Evolutionary conservation across 306 rosid genomes (phyloP).

Genomic region (Begonia peltatifolia): DNA sequence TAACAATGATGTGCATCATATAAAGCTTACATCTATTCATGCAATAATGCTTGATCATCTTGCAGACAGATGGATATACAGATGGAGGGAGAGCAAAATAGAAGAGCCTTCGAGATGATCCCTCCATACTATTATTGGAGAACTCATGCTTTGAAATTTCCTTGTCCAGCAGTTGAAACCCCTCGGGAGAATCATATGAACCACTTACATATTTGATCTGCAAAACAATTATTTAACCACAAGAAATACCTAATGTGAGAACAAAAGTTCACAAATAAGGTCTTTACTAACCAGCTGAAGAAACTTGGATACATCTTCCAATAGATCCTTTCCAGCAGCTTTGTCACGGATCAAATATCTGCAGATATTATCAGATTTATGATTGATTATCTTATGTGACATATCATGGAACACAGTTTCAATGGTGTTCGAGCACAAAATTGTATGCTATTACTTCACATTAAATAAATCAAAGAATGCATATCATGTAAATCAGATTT

Average conservation of each 20-base stretch:
- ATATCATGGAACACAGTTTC: too few species aligned
- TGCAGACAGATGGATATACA: slow-evolving; percentile 87
- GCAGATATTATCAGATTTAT: slow-evolving; percentile 23
- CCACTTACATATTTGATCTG: slow-evolving; percentile 87
- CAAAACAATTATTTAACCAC: slow-evolving; percentile 7
- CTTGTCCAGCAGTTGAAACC: slow-evolving; percentile 64
- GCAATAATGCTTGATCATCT: slow-evolving; percentile 72
- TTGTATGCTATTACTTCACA: too few species aligned
- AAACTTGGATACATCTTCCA: slow-evolving; percentile 41
- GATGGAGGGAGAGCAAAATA: slow-evolving; percentile 95
- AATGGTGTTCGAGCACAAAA: too few species aligned
- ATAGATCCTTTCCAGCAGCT: slow-evolving; percentile 32
- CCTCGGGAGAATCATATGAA: slow-evolving; percentile 66
- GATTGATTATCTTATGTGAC: too few species aligned
- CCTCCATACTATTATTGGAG: slow-evolving; percentile 35
- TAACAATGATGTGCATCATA: not conserved
- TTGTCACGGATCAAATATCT: slow-evolving; percentile 59
- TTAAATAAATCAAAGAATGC: too few species aligned
- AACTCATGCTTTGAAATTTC: slow-evolving; percentile 61
- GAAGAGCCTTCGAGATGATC: slow-evolving; percentile 70
- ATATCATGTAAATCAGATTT: not conserved
- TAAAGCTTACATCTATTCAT: slow-evolving; percentile 65
- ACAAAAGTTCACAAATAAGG: slow-evolving; percentile 5
- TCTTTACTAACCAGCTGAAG: slow-evolving; percentile 66
- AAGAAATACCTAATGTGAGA: not conserved